A percentile compares a stretch with the other conserved stretches of the same genome.
These are phyloP conservation scores for Peterozyma toletana DNA, from an alignment of 805 yeast genomes.

Conservation along the genomic window DNA sequence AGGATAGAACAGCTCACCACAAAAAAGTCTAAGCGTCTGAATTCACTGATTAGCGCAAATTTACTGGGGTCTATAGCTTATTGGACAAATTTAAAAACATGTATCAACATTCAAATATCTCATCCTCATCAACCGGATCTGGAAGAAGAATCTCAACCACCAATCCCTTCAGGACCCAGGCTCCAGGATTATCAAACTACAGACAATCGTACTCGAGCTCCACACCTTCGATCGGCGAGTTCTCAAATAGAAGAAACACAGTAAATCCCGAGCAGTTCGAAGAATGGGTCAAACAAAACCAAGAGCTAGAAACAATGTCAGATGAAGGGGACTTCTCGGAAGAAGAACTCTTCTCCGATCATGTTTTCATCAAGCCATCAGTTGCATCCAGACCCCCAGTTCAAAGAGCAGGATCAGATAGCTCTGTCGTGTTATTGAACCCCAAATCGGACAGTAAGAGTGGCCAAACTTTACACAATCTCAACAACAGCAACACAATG, in stretches of 20 bases:
- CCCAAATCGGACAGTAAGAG: too few species aligned
- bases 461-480: neutral
- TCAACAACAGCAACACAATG: neutral
- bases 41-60: too few species aligned
- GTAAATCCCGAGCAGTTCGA: constrained; percentile 31
- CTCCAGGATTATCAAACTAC: constrained; percentile 13
- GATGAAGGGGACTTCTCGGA: constrained; percentile 35
- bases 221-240: constrained; percentile 18
- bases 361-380: constrained; percentile 17
- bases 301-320: constrained; percentile 24
- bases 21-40: too few species aligned
- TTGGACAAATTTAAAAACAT: too few species aligned
- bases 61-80: too few species aligned
- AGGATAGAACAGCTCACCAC: too few species aligned
- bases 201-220: constrained; percentile 9
- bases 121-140: constrained; percentile 28
- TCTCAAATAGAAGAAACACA: constrained; percentile 20
- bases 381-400: constrained; percentile 12
- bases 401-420: constrained; percentile 11
- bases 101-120: constrained; percentile 24
- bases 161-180: constrained; percentile 63
- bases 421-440: constrained; percentile 7
- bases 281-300: constrained; percentile 49
- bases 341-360: constrained; percentile 16
- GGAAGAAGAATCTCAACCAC: constrained; percentile 47